phyloP scores from a whole-genome alignment of 176 grass and related monocot species.

The Thalia dealbata region DNA sequence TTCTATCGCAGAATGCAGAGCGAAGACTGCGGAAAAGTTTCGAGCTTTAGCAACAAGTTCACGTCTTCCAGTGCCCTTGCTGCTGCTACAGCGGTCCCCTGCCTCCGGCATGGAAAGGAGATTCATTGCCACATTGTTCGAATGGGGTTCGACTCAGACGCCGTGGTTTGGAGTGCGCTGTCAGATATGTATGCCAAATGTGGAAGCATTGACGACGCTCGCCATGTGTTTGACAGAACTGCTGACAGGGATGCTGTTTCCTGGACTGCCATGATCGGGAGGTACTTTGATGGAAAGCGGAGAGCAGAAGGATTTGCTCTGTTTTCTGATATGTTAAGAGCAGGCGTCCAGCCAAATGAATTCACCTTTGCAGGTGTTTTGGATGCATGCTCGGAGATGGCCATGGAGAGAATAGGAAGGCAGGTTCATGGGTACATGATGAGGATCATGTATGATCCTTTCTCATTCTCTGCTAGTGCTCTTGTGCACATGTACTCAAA shows the following conservation, averaged over 20 bases:
- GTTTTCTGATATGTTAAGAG: constrained; percentile 40
- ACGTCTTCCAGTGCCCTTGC: constrained; percentile 72
- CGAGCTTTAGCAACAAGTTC: constrained; percentile 57
- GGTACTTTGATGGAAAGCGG: constrained; percentile 51
- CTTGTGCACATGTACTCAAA: constrained; percentile 83
- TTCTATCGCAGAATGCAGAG: constrained; percentile 65
- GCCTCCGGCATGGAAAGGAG: constrained; percentile 46
- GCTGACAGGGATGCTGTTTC: constrained; percentile 44
- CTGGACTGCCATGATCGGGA: constrained; percentile 83
- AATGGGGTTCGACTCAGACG: constrained; percentile 44
- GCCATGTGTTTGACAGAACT: constrained; percentile 57
- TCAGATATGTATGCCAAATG: constrained; percentile 89
- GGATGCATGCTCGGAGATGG: constrained; percentile 40
- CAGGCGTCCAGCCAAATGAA: constrained; percentile 43
- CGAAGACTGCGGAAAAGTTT: constrained; percentile 4
- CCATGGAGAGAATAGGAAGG: constrained; percentile 40
- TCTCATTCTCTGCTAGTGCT: constrained; percentile 48
- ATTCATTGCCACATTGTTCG: constrained; percentile 68
- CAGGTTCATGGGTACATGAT: constrained; percentile 65
- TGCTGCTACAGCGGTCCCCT: constrained; percentile 36
- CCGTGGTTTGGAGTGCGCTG: constrained; percentile 64
- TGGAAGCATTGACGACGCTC: constrained; percentile 48
- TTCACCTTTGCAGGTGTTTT: constrained; percentile 72
- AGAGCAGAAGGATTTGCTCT: constrained; percentile 48
- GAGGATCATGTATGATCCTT: constrained; percentile 34